Evolutionary conservation across 2,329 filamentous ascomycete species (phyloP), one percentile per base, ranked within the genome.

Genomic region (Pseudopyrenochaeta lycopersici): DNA sequence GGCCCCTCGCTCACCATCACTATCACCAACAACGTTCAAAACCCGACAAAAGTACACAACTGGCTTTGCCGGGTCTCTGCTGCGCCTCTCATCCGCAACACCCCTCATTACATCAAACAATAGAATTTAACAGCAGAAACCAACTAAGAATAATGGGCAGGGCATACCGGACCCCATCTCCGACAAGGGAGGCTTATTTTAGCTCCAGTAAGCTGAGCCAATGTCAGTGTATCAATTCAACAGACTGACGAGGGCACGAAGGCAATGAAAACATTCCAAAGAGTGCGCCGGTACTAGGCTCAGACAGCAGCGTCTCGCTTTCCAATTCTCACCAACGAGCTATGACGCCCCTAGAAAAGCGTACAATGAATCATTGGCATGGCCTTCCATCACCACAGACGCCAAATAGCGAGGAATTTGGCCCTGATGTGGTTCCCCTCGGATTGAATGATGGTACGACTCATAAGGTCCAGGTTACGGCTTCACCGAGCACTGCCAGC

Each of bases 361-460:
- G 38, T 7, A 7, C 21, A 1, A n/a, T 18, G 10, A 7, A 17
- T 3, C 30, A 40, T 12, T 61, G 52, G 50, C 51, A 59, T 12
- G 59, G 59, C 0, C 14, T 64, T 2, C 51, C 38, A 0, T 64
- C 62, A 0, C 62, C 62, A 0, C 15, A 52, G 1, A 64, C 57
- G 1, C 52, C 54, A 1, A 29, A 33, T 4, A 15, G 40, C 31
- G 4, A 5, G 1, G 12, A 18, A n/a, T 12, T 15, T n/a, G 12
- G 12, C n/a, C 36, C 32, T 4, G 9, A 27, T 14, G n/a, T 20
- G 5, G 32, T 20, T 23, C 17, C 44, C 2, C 12, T 38, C 20
- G 17, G 17, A 27, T 5, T 9, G 9, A 5, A 9, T 27, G 23
- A 27, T 9, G 23, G 23, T 5, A 9, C 4, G 9, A 27, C 9